A percentile compares a stretch with the other conserved stretches of the same genome.
phyloP scores from a whole-genome alignment of 1,284 basidiomycete genomes.

The Apiotrichum laibachii region DNA sequence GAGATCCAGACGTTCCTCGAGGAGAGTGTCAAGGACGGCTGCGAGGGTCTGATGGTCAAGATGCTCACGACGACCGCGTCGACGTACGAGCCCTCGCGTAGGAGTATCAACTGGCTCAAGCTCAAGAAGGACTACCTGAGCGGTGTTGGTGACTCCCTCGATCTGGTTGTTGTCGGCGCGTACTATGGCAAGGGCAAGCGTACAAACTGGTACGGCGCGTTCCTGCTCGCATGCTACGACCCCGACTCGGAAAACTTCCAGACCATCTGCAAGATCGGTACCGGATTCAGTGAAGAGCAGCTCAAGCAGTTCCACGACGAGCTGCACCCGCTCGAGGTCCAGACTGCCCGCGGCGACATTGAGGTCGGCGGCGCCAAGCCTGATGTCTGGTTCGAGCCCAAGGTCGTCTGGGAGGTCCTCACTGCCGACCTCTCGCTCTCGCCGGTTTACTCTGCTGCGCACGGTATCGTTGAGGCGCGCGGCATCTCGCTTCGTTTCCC shows the following conservation, averaged over 20 bases:
- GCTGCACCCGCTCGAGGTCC: constrained; percentile 72
- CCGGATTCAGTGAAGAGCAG: constrained; percentile 92
- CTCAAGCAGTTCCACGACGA: constrained; percentile 78
- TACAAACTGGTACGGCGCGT: constrained; percentile 93
- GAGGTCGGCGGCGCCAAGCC: constrained; percentile 88
- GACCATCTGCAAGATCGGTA: constrained; percentile 98
- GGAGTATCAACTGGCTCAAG: constrained; percentile 99
- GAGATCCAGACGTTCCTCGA: constrained; percentile 95
- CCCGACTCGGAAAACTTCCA: constrained; percentile 85
- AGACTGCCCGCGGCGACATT: constrained; percentile 61
- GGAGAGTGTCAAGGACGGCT: constrained; percentile 94
- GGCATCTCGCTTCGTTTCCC: constrained; percentile 96
- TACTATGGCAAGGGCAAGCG: constrained; percentile 98
- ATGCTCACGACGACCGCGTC: constrained; percentile 89
- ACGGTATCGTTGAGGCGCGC: constrained; percentile 81
- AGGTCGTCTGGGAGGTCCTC: constrained; percentile 96
- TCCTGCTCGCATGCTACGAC: constrained; percentile 92
- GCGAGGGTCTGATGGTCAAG: constrained; percentile 99
- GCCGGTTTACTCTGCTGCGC: constrained; percentile 95
- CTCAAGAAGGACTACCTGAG: constrained; percentile 96
- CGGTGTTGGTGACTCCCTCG: constrained; percentile 96
- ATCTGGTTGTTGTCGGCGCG: constrained; percentile 92
- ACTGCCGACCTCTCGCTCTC: constrained; percentile 95
- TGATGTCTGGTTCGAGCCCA: constrained; percentile 92
- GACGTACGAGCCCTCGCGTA: constrained; percentile 89